Evolutionary conservation across 2,329 filamentous ascomycete species (phyloP).

Genomic region (Monilinia vaccinii-corymbosi): DNA sequence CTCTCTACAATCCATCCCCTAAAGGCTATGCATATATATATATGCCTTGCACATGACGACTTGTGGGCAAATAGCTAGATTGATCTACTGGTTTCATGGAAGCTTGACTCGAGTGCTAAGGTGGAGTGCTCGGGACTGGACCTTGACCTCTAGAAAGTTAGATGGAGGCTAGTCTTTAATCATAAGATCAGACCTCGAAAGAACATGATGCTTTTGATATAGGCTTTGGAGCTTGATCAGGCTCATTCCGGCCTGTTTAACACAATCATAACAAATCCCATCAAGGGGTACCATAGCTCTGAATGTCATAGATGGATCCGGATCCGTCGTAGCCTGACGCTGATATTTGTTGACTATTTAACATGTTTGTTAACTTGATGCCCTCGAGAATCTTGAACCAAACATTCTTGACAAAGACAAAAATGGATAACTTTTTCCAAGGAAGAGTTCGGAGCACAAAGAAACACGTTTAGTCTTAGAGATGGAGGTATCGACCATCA

Average conservation of each 20-base stretch:
- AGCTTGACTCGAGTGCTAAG: too few relatives aligned
- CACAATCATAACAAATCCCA: neutral
- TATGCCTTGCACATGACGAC: neutral
- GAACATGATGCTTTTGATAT: neutral
- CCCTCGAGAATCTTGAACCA: neutral
- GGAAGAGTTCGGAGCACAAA: neutral
- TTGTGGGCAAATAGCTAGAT: neutral
- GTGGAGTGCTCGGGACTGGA: too few relatives aligned
- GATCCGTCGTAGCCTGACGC: neutral
- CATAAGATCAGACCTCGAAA: too few relatives aligned
- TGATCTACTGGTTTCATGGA: neutral
- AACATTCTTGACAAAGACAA: neutral
- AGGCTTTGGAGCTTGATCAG: neutral
- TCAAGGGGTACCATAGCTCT: neutral
- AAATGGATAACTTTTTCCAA: too few relatives aligned
- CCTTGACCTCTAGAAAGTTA: neutral
- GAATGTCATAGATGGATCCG: neutral
- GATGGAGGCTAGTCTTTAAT: neutral
- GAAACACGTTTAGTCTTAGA: neutral
- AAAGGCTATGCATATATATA: neutral
- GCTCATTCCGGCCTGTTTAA: too few relatives aligned
- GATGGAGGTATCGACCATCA: neutral
- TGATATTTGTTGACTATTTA: neutral
- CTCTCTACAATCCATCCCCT: neutral
- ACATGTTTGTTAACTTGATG: neutral